These are phyloP conservation scores for Saccharomycopsis javanensis DNA, from an alignment of 805 yeast species.

Conservation along the genomic window DNA sequence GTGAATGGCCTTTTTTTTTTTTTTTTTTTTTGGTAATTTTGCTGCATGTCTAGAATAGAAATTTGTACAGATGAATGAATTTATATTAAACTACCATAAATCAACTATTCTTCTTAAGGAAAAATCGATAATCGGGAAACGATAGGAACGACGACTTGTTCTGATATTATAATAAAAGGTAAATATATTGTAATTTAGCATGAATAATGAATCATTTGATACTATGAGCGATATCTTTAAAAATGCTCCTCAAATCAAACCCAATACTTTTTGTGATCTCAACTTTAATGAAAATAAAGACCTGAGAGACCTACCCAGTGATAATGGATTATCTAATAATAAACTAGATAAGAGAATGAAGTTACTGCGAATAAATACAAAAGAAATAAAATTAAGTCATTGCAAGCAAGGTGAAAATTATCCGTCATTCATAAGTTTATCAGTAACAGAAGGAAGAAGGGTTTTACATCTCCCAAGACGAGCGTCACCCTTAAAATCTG, in stretches of 20 bases:
- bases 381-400: neutral
- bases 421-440: neutral
- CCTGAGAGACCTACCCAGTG: neutral
- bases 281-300: neutral
- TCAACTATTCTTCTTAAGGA: no score
- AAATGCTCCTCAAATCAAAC: neutral
- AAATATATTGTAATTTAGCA: no score
- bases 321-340: neutral
- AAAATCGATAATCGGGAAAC: no score
- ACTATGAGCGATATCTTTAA: neutral
- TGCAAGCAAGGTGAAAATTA: neutral
- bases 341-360: neutral
- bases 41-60: no score
- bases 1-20: neutral
- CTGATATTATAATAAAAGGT: no score
- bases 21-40: neutral
- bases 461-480: slow-evolving; percentile 14
- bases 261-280: neutral
- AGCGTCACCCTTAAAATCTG: slow-evolving; percentile 15
- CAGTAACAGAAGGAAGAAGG: slow-evolving; percentile 3
- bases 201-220: neutral
- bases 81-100: no score
- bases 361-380: neutral
- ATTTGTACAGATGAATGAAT: no score
- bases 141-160: no score